Base-by-base conservation (phyloP, 2,329 filamentous ascomycete genomes). In the Penicillium sp. region DNA sequence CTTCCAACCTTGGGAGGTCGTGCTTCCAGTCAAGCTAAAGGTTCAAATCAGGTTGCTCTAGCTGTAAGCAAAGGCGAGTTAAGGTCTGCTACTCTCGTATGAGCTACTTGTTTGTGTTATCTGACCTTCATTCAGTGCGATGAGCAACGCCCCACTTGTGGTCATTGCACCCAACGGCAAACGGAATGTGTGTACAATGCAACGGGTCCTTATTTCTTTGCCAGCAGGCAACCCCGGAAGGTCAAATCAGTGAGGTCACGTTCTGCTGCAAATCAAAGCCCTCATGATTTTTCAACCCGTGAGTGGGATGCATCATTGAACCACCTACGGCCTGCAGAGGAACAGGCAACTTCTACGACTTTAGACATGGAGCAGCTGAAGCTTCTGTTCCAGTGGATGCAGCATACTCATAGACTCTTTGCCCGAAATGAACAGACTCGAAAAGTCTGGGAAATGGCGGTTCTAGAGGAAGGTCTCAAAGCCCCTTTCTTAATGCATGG, bases 401-500 rank as follows among this genome's bases (percentile, higher is more conserved):
- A 54, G 22, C 54, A 59, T 36, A 66, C 60, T 2, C 58, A 61
- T 34, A 52, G 47, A 42, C 46, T 62, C 9, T 49, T 63, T n/a
- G 52, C 64, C 0, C 55, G 64, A 4, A 60, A 59, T 27, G 49
- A 58, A 31, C 51, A 62, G n/a, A 63, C 63, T 1, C 42, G 54
- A 27, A 46, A 52, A 24, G 47, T 67, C 1, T 67, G 65, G 65
- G 53, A 60, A 29, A 54, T 52, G 6, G 32, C 54, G 8, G 46
- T 64, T 0, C 48, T 64, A 4, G 52, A 63, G 21, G 65, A 67
- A 43, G 65, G 59, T 5, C 44, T 66, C 1, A 44, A 49, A 4
- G 43, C 53, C 1, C 64, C 64, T 4, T 64, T 65, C 11, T 51
- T 67, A 1, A 65, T 67, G 65, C 65, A 67, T 31, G 65, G 65